These are phyloP conservation scores for Crithidia brevicula DNA, from an alignment of 208 protist species.

Conservation along the genomic window DNA sequence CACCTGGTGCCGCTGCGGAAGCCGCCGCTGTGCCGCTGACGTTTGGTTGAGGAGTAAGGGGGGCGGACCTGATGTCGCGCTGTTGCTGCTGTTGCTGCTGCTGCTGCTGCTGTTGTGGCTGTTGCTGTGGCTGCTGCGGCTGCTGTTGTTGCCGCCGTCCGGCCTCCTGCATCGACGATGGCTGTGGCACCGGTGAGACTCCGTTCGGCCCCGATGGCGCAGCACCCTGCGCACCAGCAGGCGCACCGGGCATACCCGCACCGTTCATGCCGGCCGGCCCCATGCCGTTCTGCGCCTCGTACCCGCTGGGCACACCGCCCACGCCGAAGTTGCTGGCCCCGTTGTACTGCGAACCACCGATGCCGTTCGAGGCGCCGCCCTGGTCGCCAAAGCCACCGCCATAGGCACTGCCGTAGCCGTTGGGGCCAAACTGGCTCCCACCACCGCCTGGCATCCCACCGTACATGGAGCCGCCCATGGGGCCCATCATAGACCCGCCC, in stretches of 20 bases:
- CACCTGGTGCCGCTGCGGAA: background rate
- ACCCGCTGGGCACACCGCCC: conserved; percentile 9
- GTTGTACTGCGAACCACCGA: conserved; percentile 14
- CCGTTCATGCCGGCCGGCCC: conserved; percentile 37
- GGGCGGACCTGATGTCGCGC: background rate
- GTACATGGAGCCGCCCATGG: conserved; percentile 42
- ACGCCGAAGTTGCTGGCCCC: conserved; percentile 31
- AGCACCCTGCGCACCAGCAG: background rate
- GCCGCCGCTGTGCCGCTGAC: background rate
- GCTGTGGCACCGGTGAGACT: too few relatives aligned
- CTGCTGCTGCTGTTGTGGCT: background rate
- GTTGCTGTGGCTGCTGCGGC: background rate
- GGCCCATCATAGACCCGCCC: conserved; percentile 12
- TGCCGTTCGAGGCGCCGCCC: conserved; percentile 9
- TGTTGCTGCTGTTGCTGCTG: conserved; percentile 7
- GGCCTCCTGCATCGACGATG: too few relatives aligned
- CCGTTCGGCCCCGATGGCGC: background rate
- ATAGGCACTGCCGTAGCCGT: conserved; percentile 40
- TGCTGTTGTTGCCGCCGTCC: background rate
- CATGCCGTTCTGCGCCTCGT: conserved; percentile 3
- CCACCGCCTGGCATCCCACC: conserved; percentile 23
- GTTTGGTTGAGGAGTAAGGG: background rate
- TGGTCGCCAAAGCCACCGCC: conserved; percentile 16
- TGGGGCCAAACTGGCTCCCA: conserved; percentile 18
- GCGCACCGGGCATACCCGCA: background rate